These are phyloP conservation scores for Suillus variegatus DNA, from an alignment of 768 basidiomycete genomes.

Conservation along the genomic window DNA sequence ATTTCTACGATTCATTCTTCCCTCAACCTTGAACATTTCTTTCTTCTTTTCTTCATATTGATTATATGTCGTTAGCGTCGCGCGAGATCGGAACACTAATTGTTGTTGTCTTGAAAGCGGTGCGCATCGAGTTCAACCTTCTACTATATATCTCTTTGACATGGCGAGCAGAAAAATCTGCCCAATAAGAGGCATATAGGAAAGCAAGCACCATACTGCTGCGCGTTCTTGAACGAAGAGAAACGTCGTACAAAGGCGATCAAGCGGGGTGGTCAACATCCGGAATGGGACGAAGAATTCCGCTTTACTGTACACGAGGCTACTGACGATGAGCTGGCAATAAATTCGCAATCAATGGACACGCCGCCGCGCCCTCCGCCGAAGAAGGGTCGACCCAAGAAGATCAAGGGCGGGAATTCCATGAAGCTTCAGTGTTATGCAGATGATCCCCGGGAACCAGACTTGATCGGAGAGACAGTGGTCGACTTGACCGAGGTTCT, in stretches of 20 bases:
- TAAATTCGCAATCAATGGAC: constrained; percentile 40
- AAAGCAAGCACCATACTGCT: constrained; percentile 97
- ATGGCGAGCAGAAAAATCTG: constrained; percentile 67
- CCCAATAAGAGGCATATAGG: constrained; percentile 92
- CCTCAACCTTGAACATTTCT: background rate
- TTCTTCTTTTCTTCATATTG: constrained; percentile 7
- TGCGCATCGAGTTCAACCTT: constrained; percentile 42
- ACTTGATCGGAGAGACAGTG: constrained; percentile 88
- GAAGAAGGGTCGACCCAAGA: constrained; percentile 45
- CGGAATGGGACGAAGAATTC: constrained; percentile 98
- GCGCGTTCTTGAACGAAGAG: constrained; percentile 75
- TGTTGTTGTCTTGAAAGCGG: constrained; percentile 91
- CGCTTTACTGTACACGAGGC: constrained; percentile 90
- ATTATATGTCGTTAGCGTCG: constrained; percentile 57
- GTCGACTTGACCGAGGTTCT: constrained; percentile 89
- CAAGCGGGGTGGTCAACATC: constrained; percentile 96
- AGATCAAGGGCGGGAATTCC: constrained; percentile 68
- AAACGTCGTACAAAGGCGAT: constrained; percentile 90
- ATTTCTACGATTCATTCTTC: background rate
- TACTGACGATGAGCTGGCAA: constrained; percentile 50
- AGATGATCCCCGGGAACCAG: constrained; percentile 93
- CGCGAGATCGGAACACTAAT: constrained; percentile 91
- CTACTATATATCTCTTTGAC: constrained; percentile 18
- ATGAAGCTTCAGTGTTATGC: constrained; percentile 91
- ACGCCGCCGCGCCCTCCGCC: constrained; percentile 73